Percentiles rank a stretch among this genome's conserved stretches.
phyloP scores from a whole-genome alignment of 1,284 basidiomycete genomes.

The Leccinum fallax region DNA sequence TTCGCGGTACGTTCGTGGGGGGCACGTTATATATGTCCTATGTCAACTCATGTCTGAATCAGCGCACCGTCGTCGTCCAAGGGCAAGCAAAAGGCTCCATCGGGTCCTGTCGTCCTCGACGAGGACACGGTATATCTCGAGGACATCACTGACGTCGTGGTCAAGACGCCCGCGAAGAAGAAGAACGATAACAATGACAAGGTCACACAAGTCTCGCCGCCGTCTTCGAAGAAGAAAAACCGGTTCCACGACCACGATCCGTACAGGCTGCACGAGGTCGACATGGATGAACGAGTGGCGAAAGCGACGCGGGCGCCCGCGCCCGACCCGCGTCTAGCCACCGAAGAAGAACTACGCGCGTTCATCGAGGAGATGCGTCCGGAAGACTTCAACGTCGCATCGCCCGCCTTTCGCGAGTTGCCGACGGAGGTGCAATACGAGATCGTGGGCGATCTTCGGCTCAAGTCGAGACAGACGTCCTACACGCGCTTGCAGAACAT shows the following conservation, averaged over 20 bases:
- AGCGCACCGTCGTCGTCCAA: constrained; percentile 26
- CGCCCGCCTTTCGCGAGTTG: constrained; percentile 88
- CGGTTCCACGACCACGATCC: constrained; percentile 81
- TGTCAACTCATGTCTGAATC: constrained; percentile 5
- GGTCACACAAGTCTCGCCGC: constrained; percentile 40
- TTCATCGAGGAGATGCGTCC: constrained; percentile 95
- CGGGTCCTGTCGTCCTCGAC: constrained; percentile 51
- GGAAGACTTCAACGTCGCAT: constrained; percentile 88
- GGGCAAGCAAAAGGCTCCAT: constrained; percentile 48
- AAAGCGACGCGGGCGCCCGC: constrained; percentile 57
- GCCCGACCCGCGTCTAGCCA: constrained; percentile 89
- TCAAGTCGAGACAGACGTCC: constrained; percentile 94
- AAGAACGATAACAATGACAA: constrained; percentile 16
- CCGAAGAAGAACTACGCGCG: constrained; percentile 85
- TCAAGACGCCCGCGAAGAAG: constrained; percentile 53
- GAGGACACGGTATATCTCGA: constrained; percentile 84
- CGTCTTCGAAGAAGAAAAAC: constrained; percentile 54
- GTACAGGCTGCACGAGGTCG: constrained; percentile 78
- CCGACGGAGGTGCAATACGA: constrained; percentile 98
- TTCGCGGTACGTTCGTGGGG: constrained; percentile 36
- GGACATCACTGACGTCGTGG: constrained; percentile 68
- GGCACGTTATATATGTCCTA: no score
- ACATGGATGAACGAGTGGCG: constrained; percentile 61
- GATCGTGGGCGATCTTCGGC: constrained; percentile 92
- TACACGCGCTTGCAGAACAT: constrained; percentile 91